Conservation (phyloP, 495 filamentous ascomycete genomes). For the Extremus antarcticus region DNA sequence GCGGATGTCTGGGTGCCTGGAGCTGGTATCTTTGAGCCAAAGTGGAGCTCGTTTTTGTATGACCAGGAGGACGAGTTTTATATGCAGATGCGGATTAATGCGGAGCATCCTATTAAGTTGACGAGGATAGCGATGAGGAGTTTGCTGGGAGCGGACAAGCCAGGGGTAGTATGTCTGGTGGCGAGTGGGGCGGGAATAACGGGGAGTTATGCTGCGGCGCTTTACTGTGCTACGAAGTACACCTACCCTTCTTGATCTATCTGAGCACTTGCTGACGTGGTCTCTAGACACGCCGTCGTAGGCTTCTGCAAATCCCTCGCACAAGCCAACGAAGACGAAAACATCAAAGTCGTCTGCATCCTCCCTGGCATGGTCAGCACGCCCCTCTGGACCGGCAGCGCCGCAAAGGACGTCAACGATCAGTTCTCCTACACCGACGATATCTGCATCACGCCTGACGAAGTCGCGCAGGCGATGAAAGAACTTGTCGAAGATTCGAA, state of each 20-base stretch:
- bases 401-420: conserved; percentile 35
- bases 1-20: conserved; percentile 13
- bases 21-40: conserved; percentile 13
- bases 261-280: too few relatives aligned
- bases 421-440: conserved; percentile 21
- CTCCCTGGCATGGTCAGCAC: conserved; percentile 46
- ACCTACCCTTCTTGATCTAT: too few relatives aligned
- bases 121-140: conserved; percentile 31
- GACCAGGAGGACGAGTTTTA: conserved; percentile 12
- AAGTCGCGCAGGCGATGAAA: conserved; percentile 23
- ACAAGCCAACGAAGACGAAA: conserved; percentile 24
- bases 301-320: conserved; percentile 30
- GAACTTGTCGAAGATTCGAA: conserved; percentile 22
- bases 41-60: conserved; percentile 10
- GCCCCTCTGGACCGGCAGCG: conserved; percentile 54
- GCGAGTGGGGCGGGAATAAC: conserved; percentile 25
- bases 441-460: conserved; percentile 16
- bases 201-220: conserved; percentile 16
- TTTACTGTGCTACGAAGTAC: conserved; percentile 31
- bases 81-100: conserved; percentile 6
- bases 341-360: conserved; percentile 26
- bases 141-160: conserved; percentile 23
- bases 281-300: conserved; percentile 23
- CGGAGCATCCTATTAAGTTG: conserved; percentile 29
- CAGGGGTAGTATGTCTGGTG: conserved; percentile 23